These are phyloP conservation scores for Beverwykella pulmonaria DNA, from an alignment of 495 filamentous ascomycete genomes.

Conservation along the genomic window DNA sequence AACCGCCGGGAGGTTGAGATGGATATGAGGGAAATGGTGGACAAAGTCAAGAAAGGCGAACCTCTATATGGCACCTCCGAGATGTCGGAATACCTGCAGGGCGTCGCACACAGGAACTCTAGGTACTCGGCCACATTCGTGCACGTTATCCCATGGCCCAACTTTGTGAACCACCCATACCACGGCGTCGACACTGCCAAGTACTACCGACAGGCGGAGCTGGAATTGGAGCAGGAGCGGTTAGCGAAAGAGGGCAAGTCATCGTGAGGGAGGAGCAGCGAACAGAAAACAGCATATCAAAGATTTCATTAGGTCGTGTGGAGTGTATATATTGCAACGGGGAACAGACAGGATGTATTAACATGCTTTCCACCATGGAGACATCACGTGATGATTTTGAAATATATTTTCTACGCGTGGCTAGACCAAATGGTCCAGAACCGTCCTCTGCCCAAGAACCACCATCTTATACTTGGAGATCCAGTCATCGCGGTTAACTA, in stretches of 20 bases:
- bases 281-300: slow-evolving; percentile 4
- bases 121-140: slow-evolving; percentile 82
- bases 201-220: slow-evolving; percentile 95
- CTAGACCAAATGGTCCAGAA: slow-evolving; percentile 47
- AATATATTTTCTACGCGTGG: too few species aligned
- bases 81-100: slow-evolving; percentile 85
- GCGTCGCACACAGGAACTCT: slow-evolving; percentile 88
- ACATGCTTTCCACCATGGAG: slow-evolving; percentile 19
- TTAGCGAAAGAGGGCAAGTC: slow-evolving; percentile 13
- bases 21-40: slow-evolving; percentile 98
- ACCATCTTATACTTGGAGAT: slow-evolving; percentile 74
- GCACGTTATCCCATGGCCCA: slow-evolving; percentile 90
- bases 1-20: slow-evolving; percentile 88
- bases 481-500: slow-evolving; percentile 86
- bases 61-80: slow-evolving; percentile 83
- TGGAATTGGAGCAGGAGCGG: slow-evolving; percentile 81
- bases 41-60: slow-evolving; percentile 86
- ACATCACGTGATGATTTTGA: background rate
- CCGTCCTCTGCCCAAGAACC: slow-evolving; percentile 60
- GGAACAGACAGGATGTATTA: slow-evolving; percentile 25
- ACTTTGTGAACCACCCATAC: slow-evolving; percentile 93
- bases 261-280: background rate
- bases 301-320: background rate
- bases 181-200: slow-evolving; percentile 98
- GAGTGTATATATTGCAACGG: slow-evolving; percentile 17